Conservation (phyloP, 257 asterid genomes). For the Solanum chmielewskii region DNA sequence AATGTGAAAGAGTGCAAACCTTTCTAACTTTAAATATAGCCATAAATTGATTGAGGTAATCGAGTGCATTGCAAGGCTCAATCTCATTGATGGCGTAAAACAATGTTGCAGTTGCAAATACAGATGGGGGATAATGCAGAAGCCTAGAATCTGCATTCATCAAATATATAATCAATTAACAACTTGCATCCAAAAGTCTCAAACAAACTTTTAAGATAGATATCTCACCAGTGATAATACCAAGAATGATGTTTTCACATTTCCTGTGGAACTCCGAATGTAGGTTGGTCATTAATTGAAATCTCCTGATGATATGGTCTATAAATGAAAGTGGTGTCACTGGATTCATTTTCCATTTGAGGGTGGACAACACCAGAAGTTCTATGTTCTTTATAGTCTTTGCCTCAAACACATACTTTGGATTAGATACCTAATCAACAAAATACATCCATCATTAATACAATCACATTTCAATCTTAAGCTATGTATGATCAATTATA, state of each 20-base stretch:
- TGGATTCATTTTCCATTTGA: slow-evolving; percentile 63
- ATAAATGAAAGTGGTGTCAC: slow-evolving; percentile 72
- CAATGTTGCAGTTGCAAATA: slow-evolving; percentile 46
- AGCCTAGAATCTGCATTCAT: slow-evolving; percentile 2
- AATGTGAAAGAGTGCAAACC: slow-evolving; percentile 3
- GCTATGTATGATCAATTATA: background rate
- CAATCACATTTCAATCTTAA: background rate
- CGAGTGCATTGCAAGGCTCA: slow-evolving; percentile 15
- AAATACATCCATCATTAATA: background rate
- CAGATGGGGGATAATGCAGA: slow-evolving; percentile 23
- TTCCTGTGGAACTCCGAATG: slow-evolving; percentile 43
- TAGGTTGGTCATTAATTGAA: slow-evolving; percentile 28
- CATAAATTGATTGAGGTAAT: slow-evolving; percentile 16
- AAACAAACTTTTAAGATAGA: background rate
- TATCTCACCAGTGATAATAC: slow-evolving; percentile 45
- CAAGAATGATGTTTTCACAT: slow-evolving; percentile 48
- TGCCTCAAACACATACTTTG: background rate
- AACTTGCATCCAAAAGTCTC: background rate
- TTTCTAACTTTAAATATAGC: slow-evolving; percentile 8
- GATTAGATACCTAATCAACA: background rate
- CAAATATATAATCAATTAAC: background rate
- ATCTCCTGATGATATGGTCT: slow-evolving; percentile 76
- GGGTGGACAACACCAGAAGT: background rate
- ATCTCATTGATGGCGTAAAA: slow-evolving; percentile 25
- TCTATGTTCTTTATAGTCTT: background rate